Percentiles rank a stretch among this genome's conserved stretches.
phyloP scores from a whole-genome alignment of 108 stramenopile genomes.

The Thalassiosira profunda region DNA sequence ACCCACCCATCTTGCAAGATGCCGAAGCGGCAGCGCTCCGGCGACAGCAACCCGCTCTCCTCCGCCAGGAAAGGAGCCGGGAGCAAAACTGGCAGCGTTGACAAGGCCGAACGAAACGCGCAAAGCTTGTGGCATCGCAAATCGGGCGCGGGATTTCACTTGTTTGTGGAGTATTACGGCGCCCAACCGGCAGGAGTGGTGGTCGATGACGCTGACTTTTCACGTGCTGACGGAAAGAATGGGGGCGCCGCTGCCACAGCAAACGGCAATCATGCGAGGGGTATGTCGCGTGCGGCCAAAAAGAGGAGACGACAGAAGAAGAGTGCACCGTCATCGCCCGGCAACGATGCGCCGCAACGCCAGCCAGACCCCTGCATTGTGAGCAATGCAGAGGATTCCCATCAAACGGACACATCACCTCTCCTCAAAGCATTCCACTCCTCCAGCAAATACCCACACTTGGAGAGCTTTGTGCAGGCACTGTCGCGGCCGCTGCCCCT shows the following conservation, averaged over 20 bases:
- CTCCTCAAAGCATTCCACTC: constrained; percentile 39
- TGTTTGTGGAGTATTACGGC: constrained; percentile 74
- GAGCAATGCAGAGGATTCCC: background rate
- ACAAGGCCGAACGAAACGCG: no score
- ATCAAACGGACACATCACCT: constrained; percentile 20
- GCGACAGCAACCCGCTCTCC: constrained; percentile 39
- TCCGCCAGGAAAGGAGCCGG: constrained; percentile 28
- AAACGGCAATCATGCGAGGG: constrained; percentile 3
- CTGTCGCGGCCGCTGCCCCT: constrained; percentile 49
- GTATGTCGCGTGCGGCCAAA: constrained; percentile 71
- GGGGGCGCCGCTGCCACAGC: background rate
- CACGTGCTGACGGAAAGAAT: background rate
- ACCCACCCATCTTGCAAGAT: no score
- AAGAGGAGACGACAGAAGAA: constrained; percentile 60
- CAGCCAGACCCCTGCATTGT: no score
- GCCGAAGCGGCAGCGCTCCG: constrained; percentile 15
- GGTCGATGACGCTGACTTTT: background rate
- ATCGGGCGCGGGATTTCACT: constrained; percentile 62
- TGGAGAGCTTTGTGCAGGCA: constrained; percentile 15
- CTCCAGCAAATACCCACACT: constrained; percentile 16
- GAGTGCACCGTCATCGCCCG: background rate
- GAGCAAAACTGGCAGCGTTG: no score
- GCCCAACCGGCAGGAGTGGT: constrained; percentile 62
- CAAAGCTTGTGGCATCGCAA: constrained; percentile 74
- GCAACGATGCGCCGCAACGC: no score